Evolutionary conservation across 495 filamentous ascomycete species (phyloP), one percentile per base, ranked within the genome.

Genomic region (Xylaria castorea): DNA sequence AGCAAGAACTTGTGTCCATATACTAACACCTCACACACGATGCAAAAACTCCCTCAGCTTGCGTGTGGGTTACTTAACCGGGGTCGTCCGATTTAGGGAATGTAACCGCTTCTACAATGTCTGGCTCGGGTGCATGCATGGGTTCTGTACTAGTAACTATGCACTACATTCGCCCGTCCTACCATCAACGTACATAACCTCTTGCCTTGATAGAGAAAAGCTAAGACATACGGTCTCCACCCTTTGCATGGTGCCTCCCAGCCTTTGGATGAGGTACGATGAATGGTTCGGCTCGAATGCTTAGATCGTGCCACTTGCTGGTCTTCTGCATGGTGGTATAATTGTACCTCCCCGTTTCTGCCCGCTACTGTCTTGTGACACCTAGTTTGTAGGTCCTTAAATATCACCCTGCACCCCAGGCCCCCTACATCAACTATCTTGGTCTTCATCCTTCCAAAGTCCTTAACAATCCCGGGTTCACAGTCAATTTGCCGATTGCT

Each of bases 61-160:
- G 30, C 36, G 9, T 40, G 44, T 36, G n/a, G 27, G 16, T 68
- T 40, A 32, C 20, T 9, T n/a, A 25, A 57, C 66, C 22, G 66
- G 66, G 48, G 50, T 30, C n/a, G n/a, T 68, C 66, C 50, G 34
- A 42, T 55, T 68, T 57, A 32, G 50, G 66, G 66, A 55, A 57
- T 57, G 66, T 53, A n/a, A 40, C 48, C 50, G 48, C 66, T 38
- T 55, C 65, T 42, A 55, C 11, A 36, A 64, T 42, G 16, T 20
- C 38, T 34, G 30, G 32, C 48, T 30, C 42, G 44, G 63, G 34
- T 63, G 36, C 12, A 63, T 63, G 36, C 12, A 16, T 44, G 61
- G 61, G 18, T 8, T 38, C 20, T 22, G 9, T n/a, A n/a, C n/a
- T n/a, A n/a, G n/a, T 30, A 30, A 20, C 25, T 48, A 6, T 46